phyloP scores from a whole-genome alignment of 2,329 filamentous ascomycete genomes.

The Penicillium sp. region DNA sequence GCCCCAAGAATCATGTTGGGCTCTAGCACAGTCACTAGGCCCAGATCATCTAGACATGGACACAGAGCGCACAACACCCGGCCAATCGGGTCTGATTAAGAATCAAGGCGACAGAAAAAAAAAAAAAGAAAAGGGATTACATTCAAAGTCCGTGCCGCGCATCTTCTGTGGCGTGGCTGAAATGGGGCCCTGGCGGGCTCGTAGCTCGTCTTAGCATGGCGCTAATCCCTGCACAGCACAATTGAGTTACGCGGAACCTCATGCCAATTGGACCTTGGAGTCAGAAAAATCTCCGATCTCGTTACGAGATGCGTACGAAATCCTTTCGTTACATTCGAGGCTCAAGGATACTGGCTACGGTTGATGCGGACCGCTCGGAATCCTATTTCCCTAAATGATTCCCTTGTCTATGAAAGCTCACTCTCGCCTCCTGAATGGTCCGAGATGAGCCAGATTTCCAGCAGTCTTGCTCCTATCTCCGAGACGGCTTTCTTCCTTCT shows the following conservation, averaged over 20 bases:
- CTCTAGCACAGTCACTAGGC: background rate
- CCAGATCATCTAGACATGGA: too few species aligned
- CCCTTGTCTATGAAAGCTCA: background rate
- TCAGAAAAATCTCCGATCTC: background rate
- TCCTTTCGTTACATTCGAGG: background rate
- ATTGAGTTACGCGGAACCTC: background rate
- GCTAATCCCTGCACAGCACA: background rate
- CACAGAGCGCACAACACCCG: background rate
- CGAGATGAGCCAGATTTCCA: background rate
- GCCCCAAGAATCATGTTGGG: background rate
- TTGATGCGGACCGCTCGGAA: background rate
- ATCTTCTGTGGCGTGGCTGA: slow-evolving; percentile 18
- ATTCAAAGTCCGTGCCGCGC: slow-evolving; percentile 1
- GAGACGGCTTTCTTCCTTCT: background rate
- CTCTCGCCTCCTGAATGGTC: background rate
- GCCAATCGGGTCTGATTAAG: background rate
- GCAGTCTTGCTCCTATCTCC: too few species aligned
- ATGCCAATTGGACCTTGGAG: background rate
- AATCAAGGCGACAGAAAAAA: background rate
- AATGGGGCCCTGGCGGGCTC: slow-evolving; percentile 5
- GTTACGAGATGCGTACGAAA: background rate
- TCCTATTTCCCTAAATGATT: background rate
- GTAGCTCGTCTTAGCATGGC: background rate
- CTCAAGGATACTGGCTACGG: background rate
- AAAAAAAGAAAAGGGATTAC: background rate